phyloP scores from a whole-genome alignment of 2,329 filamentous ascomycete genomes.

The Venturia effusa region DNA sequence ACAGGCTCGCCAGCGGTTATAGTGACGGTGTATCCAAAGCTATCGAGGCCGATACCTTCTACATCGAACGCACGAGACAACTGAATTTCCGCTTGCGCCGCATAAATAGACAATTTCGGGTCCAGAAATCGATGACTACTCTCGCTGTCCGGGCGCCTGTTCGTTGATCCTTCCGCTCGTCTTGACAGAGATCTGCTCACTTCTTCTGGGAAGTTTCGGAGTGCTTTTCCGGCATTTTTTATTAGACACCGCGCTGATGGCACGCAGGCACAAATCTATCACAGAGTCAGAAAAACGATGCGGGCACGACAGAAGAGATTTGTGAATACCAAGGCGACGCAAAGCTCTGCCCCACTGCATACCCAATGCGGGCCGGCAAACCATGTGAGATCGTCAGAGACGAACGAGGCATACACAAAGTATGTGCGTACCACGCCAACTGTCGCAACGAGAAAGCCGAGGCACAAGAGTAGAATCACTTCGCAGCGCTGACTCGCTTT shows the following conservation, averaged over 20 bases:
- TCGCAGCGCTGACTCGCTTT: constrained; percentile 29
- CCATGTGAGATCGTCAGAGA: constrained; percentile 34
- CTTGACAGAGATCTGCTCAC: background rate
- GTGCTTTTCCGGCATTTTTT: background rate
- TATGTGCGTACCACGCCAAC: constrained; percentile 33
- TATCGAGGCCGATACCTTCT: constrained; percentile 8
- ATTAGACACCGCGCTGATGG: constrained; percentile 6
- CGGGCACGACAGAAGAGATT: background rate
- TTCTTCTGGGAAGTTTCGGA: background rate
- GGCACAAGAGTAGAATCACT: constrained; percentile 28
- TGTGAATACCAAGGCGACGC: constrained; percentile 32
- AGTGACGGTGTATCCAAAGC: constrained; percentile 10
- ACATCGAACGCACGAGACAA: background rate
- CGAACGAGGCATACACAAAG: constrained; percentile 30
- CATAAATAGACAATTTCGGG: background rate
- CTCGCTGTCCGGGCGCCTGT: background rate
- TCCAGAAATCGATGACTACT: background rate
- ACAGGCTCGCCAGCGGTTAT: background rate
- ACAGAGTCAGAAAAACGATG: background rate
- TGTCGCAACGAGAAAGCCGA: constrained; percentile 32
- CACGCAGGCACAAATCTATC: constrained; percentile 12
- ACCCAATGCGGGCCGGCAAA: constrained; percentile 35
- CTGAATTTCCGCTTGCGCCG: background rate
- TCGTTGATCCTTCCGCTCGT: background rate
- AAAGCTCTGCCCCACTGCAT: constrained; percentile 33